Base-by-base conservation (phyloP, 2,329 filamentous ascomycete genomes). In the Didymosphaeria variabile region DNA sequence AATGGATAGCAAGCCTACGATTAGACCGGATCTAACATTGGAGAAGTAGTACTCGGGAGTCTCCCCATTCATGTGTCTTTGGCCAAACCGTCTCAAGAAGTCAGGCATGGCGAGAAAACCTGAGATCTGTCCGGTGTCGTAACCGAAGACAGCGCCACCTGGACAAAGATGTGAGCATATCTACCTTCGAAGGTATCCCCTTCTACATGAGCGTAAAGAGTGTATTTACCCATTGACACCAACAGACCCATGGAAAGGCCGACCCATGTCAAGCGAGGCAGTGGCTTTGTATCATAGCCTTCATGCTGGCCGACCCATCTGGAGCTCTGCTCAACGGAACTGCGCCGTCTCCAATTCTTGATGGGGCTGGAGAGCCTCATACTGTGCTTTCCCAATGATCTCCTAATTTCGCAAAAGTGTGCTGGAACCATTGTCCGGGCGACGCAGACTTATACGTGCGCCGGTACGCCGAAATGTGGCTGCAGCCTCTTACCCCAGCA, bases 1-100 rank as follows among this genome's bases (percentile, higher is more conserved):
- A 34, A 89, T 89, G 0, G 89, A 91, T 13, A 93, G 82, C 42
- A 76, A 40, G 38, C 60, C 72, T 6, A 75, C 72, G 26, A 76
- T 75, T 4, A 72, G 62, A 8, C 73, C 73, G 4, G 70, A 71
- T 10, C 73, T 61, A 2, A 69, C 70, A 29, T 72, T 73, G 10
- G 64, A 74, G 55, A 75, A 75, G 36, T 73, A 70, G 4, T 47
- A 59, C 6, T 68, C 64, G 4, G 51, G 51, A 1, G 34, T 44
- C 10, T 55, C 9, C 17, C 52, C 52, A 15, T 55, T 46, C 10
- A 40, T 23, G 51, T 56, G 55, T 38, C 55, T 56, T 62, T 71
- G 55, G 21, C 71, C 65, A 42, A 71, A 70, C 50, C 71, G 63
- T 17, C 61, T 50, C 31, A 70, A 51, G 58, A 75, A 76, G 59